A percentile compares a stretch with the other conserved stretches of the same genome.
Evolutionary conservation across 1,284 basidiomycete genomes (phyloP).

Genomic region (Cutaneotrichosporon mucoides): DNA sequence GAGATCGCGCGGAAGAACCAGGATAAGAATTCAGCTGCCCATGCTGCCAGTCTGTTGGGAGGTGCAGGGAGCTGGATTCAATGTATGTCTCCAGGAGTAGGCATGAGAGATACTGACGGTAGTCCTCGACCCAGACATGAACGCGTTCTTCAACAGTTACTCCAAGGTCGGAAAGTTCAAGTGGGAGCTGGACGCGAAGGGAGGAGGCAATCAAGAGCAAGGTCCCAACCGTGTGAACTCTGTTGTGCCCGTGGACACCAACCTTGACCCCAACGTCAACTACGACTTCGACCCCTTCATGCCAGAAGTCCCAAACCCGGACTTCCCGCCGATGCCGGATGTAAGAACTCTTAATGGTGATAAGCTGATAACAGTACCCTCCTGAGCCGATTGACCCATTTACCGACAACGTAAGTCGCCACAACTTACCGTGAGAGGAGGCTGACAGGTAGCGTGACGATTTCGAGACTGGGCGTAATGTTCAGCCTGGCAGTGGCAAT

Average conservation of each 20-base stretch:
- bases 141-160: constrained; percentile 20
- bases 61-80: constrained; percentile 11
- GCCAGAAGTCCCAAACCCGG: background rate
- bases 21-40: constrained; percentile 4
- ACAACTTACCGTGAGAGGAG: background rate
- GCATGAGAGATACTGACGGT: background rate
- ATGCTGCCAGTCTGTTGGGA: constrained; percentile 25
- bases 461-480: no score
- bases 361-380: background rate
- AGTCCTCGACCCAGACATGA: constrained; percentile 36
- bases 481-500: background rate
- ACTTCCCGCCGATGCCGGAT: background rate
- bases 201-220: background rate
- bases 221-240: no score
- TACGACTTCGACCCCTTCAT: background rate
- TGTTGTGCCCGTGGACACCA: background rate
- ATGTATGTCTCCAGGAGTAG: background rate
- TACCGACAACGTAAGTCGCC: background rate
- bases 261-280: background rate
- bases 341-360: no score
- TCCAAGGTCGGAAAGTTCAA: constrained; percentile 22
- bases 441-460: background rate
- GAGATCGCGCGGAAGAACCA: constrained; percentile 11
- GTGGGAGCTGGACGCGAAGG: constrained; percentile 31
- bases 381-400: background rate